These are phyloP conservation scores for Penicillium aurantiogriseum DNA, from an alignment of 2,329 filamentous ascomycete genomes.

Conservation along the genomic window DNA sequence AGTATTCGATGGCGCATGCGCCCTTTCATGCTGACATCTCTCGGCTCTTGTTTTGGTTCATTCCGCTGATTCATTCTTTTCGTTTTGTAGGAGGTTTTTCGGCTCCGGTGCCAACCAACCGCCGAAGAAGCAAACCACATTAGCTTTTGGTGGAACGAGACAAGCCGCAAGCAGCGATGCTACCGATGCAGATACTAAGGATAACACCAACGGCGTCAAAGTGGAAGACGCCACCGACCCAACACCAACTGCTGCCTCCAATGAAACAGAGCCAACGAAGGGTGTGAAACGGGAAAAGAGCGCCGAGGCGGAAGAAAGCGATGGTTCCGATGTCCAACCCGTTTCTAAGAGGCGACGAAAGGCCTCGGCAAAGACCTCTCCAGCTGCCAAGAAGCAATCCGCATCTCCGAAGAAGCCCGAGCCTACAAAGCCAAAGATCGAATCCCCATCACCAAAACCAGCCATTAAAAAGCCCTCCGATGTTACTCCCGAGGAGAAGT, in stretches of 20 bases:
- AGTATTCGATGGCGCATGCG: slow-evolving; percentile 9
- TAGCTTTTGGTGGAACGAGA: slow-evolving; percentile 68
- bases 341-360: slow-evolving; percentile 54
- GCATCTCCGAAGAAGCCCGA: slow-evolving; percentile 23
- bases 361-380: slow-evolving; percentile 39
- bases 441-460: slow-evolving; percentile 24
- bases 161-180: slow-evolving; percentile 34
- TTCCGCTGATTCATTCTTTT: slow-evolving; percentile 7
- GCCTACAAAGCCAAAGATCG: slow-evolving; percentile 17
- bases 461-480: slow-evolving; percentile 45
- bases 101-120: slow-evolving; percentile 60
- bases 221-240: slow-evolving; percentile 15
- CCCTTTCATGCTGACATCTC: neutral
- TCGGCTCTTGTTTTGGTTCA: neutral
- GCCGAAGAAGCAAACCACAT: slow-evolving; percentile 71
- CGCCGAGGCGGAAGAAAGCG: slow-evolving; percentile 44
- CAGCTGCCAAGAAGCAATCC: slow-evolving; percentile 21
- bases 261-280: slow-evolving; percentile 19
- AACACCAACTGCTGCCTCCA: slow-evolving; percentile 7
- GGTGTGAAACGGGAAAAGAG: slow-evolving; percentile 41
- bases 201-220: slow-evolving; percentile 14
- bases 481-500: slow-evolving; percentile 38
- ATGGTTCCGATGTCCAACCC: slow-evolving; percentile 60
- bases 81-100: slow-evolving; percentile 74
- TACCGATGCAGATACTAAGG: slow-evolving; percentile 24